Conservation (phyloP, 768 basidiomycete species). For the Termitomyces sp. region DNA sequence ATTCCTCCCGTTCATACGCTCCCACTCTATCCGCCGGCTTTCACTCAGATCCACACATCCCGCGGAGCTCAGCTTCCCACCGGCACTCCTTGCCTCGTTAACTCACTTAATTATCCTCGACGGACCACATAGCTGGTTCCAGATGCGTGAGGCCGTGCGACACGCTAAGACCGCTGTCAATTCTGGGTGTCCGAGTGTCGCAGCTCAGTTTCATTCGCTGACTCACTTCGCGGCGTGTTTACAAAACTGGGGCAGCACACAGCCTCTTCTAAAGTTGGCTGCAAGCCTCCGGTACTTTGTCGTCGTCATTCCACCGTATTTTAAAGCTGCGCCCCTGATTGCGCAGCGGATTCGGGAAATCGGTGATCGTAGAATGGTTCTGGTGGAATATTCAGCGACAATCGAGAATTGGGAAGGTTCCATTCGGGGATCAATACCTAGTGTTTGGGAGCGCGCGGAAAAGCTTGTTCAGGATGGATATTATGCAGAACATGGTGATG, state of each 20-base stretch:
- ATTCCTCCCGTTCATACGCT: constrained; percentile 17
- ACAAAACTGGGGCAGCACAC: constrained; percentile 21
- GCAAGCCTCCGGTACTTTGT: constrained; percentile 18
- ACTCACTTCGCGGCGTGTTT: constrained; percentile 20
- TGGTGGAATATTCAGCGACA: constrained; percentile 13
- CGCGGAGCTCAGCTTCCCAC: constrained; percentile 20
- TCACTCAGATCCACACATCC: constrained; percentile 10
- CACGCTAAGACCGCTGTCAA: constrained; percentile 5
- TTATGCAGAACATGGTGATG: not conserved
- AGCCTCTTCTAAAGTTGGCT: constrained; percentile 16
- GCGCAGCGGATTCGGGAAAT: constrained; percentile 17
- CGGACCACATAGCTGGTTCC: constrained; percentile 18
- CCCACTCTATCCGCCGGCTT: constrained; percentile 9
- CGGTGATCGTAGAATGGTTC: constrained; percentile 17
- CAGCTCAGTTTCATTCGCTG: constrained; percentile 12
- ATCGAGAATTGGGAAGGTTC: constrained; percentile 16
- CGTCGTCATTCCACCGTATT: constrained; percentile 14
- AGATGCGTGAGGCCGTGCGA: constrained; percentile 15
- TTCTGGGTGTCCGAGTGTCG: constrained; percentile 2
- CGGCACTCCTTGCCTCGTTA: constrained; percentile 15
- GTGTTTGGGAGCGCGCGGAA: constrained; percentile 17
- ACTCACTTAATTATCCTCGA: constrained; percentile 24
- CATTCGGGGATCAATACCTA: constrained; percentile 2
- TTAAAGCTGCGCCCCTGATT: constrained; percentile 12
- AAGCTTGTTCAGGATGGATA: not conserved